Evolutionary conservation across 306 rosid species (phyloP), one percentile per base, ranked within the genome.

Genomic region (Acacia melanoxylon): DNA sequence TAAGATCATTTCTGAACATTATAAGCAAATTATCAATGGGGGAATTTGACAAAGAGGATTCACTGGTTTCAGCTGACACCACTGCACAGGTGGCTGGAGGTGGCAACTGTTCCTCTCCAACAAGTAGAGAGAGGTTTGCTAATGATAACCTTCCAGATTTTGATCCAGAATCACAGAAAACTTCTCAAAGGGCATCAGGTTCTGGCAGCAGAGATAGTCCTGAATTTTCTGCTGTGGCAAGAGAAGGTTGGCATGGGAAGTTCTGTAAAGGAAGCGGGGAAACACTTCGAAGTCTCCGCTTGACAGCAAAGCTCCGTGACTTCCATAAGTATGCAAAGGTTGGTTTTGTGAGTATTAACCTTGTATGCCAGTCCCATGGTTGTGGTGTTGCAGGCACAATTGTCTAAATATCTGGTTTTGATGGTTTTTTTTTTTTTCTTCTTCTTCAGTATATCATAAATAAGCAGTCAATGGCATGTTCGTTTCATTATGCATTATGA

Each of bases 291-390:
- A 81, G 88, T 89, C 92, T 95, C 73, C 94, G 97, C 46, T 88
- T 95, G 89, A 93, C 99, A 79, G 82, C 97, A 85, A 92, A 91
- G 86, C 94, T 95, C 62, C 97, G 98, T 54, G 98, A 95, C 85
- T 93, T 93, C 61, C 86, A 95, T 22, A 95, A 87, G 88, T 88
- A 81, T 86, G 96, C 98, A 78, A 95, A 95, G 97, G 99, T 95
- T 70, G 68, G 88, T 84, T 62, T 65, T 45, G 46, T 52, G 17
- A 78, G 66, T 24, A 75, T 81, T 71, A 45, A 82, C 78, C 44
- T 75, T 84, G 75, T 78, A 67, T 75, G 19, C 78, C n/a, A 62
- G 29, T 68, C 37, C 0, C 37, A 33, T 74, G 65, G 75, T 65
- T 69, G 63, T 74, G 69, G 19, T 62, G 49, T 70, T 78, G 68